Conservation (phyloP, 2,329 filamentous ascomycete species). For the Coleophoma cylindrospora region DNA sequence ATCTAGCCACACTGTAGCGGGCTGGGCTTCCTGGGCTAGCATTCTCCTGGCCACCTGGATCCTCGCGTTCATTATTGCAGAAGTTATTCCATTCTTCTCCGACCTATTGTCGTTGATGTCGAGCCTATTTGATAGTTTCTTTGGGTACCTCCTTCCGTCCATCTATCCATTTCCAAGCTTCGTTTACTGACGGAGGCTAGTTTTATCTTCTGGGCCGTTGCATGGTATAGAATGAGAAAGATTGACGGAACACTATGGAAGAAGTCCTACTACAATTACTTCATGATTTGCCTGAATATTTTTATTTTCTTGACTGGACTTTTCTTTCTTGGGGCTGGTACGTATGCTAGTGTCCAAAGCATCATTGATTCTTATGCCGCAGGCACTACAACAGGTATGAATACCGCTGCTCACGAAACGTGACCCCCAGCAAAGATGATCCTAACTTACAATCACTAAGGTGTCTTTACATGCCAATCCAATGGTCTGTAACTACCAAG, state of each 20-base stretch:
- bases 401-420: neutral
- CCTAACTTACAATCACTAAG: neutral
- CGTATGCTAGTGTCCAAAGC: constrained; percentile 71
- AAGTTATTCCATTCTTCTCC: constrained; percentile 90
- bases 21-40: constrained; percentile 73
- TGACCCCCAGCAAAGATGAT: neutral
- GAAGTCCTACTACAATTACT: constrained; percentile 31
- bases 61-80: constrained; percentile 85
- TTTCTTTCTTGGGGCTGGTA: constrained; percentile 78
- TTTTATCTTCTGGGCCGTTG: constrained; percentile 91
- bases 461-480: constrained; percentile 66
- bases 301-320: constrained; percentile 69
- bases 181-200: constrained; percentile 25
- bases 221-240: constrained; percentile 70
- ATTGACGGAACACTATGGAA: constrained; percentile 48
- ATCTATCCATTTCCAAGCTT: too few species aligned
- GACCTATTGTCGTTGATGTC: constrained; percentile 68
- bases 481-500: constrained; percentile 47
- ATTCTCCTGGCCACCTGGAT: constrained; percentile 76
- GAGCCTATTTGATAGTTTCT: constrained; percentile 89
- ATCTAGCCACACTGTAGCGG: constrained; percentile 72
- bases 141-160: constrained; percentile 35
- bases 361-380: constrained; percentile 69
- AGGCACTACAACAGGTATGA: constrained; percentile 54
- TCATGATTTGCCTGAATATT: constrained; percentile 63